Conservation (phyloP, 73 alveolate species). For the Paramecium pentaurelia region DNA sequence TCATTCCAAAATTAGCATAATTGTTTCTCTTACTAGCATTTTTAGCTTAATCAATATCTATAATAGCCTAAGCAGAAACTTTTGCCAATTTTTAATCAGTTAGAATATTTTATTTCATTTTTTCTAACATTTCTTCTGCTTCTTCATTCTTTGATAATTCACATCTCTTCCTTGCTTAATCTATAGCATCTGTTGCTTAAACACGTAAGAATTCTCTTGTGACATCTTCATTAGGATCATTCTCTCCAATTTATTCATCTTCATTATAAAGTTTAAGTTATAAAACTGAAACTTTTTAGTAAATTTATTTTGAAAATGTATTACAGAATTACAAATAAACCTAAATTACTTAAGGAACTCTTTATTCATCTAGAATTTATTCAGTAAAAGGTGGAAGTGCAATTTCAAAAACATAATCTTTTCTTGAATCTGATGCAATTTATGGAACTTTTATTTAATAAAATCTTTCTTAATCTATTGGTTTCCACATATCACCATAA, state of each 20-base stretch:
- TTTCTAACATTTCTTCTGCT: neutral
- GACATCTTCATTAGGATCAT: slow-evolving; percentile 59
- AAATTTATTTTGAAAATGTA: neutral
- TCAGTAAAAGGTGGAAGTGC: neutral
- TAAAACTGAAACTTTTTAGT: slow-evolving; percentile 25
- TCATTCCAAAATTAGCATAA: neutral
- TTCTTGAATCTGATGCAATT: slow-evolving; percentile 18
- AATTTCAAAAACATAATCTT: slow-evolving; percentile 51
- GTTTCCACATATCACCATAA: slow-evolving; percentile 58
- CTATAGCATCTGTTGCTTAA: slow-evolving; percentile 58
- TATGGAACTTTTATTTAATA: slow-evolving; percentile 18
- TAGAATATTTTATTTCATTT: neutral
- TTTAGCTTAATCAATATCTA: neutral
- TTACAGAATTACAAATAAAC: neutral
- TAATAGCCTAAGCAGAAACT: neutral
- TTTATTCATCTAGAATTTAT: slow-evolving; percentile 1
- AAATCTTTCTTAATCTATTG: neutral
- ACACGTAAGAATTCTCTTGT: slow-evolving; percentile 58
- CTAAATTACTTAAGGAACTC: neutral
- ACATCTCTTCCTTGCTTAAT: slow-evolving; percentile 39
- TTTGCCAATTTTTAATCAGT: neutral
- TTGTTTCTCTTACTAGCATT: neutral
- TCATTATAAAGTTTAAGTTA: slow-evolving; percentile 12
- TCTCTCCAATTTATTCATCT: slow-evolving; percentile 34
- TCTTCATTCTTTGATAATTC: neutral